Conservation (phyloP, 306 rosid genomes). For the Carpinus fangiana region DNA sequence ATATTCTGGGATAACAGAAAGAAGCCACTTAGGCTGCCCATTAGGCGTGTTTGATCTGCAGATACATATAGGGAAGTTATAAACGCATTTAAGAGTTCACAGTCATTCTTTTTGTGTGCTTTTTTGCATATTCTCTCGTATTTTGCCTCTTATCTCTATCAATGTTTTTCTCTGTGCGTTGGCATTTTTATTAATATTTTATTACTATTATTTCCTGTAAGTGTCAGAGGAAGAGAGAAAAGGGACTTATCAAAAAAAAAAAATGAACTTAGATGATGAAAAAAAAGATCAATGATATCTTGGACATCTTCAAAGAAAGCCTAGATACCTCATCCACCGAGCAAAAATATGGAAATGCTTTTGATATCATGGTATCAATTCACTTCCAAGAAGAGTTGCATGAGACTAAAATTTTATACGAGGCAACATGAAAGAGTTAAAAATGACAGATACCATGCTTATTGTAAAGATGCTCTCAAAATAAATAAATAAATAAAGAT, state of each 20-base stretch:
- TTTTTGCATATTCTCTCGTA: not conserved
- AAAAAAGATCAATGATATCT: not conserved
- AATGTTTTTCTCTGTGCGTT: not conserved
- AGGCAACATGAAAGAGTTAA: not conserved
- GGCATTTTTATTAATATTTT: not conserved
- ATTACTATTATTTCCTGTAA: not conserved
- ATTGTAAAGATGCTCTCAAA: not conserved
- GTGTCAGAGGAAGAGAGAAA: not conserved
- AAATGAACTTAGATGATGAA: not conserved
- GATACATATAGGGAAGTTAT: slow-evolving; percentile 25
- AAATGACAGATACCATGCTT: not conserved
- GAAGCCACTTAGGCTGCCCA: slow-evolving; percentile 99
- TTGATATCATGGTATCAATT: not conserved
- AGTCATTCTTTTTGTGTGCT: not conserved
- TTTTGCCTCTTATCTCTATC: not conserved
- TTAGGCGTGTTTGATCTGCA: slow-evolving; percentile 83
- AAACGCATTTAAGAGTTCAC: not conserved
- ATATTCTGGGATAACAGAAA: slow-evolving; percentile 84
- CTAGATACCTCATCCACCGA: not conserved
- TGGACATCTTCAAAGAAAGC: not conserved
- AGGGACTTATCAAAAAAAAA: too few relatives aligned
- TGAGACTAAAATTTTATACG: not conserved
- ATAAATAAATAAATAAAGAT: slow-evolving; percentile 3
- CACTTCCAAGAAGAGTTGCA: not conserved
- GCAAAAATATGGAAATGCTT: not conserved